These are phyloP conservation scores for Mucuna pruriens DNA, from an alignment of 306 rosid species.

Conservation along the genomic window DNA sequence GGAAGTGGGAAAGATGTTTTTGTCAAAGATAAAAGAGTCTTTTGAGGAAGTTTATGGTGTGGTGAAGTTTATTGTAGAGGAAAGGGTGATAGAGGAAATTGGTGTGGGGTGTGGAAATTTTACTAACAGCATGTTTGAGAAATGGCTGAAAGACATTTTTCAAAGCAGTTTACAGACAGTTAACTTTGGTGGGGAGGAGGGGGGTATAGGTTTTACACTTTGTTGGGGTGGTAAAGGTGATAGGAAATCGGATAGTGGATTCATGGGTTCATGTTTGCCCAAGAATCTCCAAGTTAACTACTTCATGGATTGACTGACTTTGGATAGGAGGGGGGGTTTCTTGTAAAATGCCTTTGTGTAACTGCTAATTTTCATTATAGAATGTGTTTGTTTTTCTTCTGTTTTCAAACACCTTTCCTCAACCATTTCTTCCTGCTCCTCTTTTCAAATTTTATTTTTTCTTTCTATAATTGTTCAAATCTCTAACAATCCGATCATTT, in stretches of 20 bases:
- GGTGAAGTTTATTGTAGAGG: constrained; percentile 72
- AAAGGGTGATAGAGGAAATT: constrained; percentile 72
- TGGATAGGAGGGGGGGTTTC: constrained; percentile 39
- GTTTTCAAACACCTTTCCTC: neutral
- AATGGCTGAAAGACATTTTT: constrained; percentile 87
- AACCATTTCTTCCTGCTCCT: neutral
- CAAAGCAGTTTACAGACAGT: constrained; percentile 63
- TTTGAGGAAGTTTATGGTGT: constrained; percentile 60
- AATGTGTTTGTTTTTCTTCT: constrained; percentile 51
- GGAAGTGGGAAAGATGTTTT: constrained; percentile 58
- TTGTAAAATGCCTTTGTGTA: constrained; percentile 60
- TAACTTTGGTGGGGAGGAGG: constrained; percentile 64
- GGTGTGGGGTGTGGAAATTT: constrained; percentile 66
- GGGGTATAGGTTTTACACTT: constrained; percentile 78
- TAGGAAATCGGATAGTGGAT: constrained; percentile 70
- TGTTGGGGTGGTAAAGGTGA: constrained; percentile 80
- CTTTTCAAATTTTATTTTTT: neutral
- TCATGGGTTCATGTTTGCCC: constrained; percentile 84
- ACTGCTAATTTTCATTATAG: constrained; percentile 65
- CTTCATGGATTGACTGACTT: constrained; percentile 60
- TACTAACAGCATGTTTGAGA: constrained; percentile 84
- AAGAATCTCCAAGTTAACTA: constrained; percentile 66
- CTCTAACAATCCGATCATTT: neutral
- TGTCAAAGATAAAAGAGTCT: constrained; percentile 56
- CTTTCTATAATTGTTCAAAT: neutral